Evolutionary conservation across 139 green algal species (phyloP).

Genomic region (Micromonas commoda): DNA sequence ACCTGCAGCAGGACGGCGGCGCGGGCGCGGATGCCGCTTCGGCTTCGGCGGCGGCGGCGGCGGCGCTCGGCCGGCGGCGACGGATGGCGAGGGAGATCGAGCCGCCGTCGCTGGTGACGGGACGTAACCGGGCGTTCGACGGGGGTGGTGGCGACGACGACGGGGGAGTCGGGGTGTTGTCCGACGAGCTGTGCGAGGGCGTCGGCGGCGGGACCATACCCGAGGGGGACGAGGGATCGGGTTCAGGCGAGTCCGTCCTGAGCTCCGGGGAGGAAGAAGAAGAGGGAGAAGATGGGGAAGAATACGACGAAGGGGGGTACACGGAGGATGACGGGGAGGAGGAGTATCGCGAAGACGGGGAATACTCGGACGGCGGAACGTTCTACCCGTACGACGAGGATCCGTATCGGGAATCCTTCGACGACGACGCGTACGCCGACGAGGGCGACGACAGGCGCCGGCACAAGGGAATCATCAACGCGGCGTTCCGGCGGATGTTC

Average conservation of each 20-base stretch:
- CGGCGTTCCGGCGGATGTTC: too few species aligned
- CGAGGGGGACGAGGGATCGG: not conserved
- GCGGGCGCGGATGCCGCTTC: too few species aligned
- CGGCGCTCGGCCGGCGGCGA: not conserved
- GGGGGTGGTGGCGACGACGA: too few species aligned
- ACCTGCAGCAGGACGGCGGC: not conserved
- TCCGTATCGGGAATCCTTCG: too few species aligned
- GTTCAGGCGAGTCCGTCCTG: not conserved
- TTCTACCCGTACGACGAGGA: too few species aligned
- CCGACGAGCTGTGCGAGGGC: not conserved
- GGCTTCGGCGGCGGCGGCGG: too few species aligned
- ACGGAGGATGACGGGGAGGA: not conserved
- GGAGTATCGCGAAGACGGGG: not conserved
- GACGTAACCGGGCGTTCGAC: too few species aligned
- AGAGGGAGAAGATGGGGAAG: not conserved
- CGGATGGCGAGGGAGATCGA: not conserved
- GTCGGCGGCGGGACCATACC: not conserved
- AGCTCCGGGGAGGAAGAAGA: not conserved
- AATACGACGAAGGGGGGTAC: not conserved
- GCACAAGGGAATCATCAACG: not conserved
- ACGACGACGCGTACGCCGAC: not conserved
- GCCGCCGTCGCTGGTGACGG: not conserved
- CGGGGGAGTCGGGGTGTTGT: not conserved
- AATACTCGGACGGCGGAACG: not conserved
- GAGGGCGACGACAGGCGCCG: not conserved